Evolutionary conservation across 257 asterid genomes (phyloP).

Genomic region (Apocynum venetum): DNA sequence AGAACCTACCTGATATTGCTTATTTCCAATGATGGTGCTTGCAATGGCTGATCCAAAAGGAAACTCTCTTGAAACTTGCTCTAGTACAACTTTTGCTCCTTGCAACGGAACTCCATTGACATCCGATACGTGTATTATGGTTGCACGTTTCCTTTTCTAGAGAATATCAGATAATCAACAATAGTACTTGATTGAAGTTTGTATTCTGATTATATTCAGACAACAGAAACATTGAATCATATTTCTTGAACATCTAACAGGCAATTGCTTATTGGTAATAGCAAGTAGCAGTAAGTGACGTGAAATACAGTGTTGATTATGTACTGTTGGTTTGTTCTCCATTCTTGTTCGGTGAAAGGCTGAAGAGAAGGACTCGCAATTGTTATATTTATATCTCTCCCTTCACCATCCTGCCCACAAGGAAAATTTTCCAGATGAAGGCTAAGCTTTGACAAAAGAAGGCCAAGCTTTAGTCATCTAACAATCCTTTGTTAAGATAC

Average conservation of each 20-base stretch:
- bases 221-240: background rate
- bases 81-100: slow-evolving; percentile 37
- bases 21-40: slow-evolving; percentile 37
- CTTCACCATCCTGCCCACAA: slow-evolving; percentile 33
- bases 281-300: too few species aligned
- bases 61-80: slow-evolving; percentile 55
- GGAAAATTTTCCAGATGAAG: background rate
- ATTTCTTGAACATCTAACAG: background rate
- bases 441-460: background rate
- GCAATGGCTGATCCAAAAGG: slow-evolving; percentile 57
- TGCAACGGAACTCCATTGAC: slow-evolving; percentile 32
- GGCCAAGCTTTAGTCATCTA: background rate
- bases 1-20: slow-evolving; percentile 40
- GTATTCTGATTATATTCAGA: background rate
- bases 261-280: background rate
- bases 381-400: slow-evolving; percentile 21
- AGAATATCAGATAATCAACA: background rate
- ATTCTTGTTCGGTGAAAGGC: slow-evolving; percentile 46
- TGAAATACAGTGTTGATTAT: too few species aligned
- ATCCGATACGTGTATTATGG: slow-evolving; percentile 43
- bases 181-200: background rate
- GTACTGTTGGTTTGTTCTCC: slow-evolving; percentile 31
- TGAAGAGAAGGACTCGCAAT: slow-evolving; percentile 48
- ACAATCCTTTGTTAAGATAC: background rate
- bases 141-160: slow-evolving; percentile 53